These are phyloP conservation scores for Boletus sp. DNA, from an alignment of 1,284 basidiomycete species.

Conservation along the genomic window DNA sequence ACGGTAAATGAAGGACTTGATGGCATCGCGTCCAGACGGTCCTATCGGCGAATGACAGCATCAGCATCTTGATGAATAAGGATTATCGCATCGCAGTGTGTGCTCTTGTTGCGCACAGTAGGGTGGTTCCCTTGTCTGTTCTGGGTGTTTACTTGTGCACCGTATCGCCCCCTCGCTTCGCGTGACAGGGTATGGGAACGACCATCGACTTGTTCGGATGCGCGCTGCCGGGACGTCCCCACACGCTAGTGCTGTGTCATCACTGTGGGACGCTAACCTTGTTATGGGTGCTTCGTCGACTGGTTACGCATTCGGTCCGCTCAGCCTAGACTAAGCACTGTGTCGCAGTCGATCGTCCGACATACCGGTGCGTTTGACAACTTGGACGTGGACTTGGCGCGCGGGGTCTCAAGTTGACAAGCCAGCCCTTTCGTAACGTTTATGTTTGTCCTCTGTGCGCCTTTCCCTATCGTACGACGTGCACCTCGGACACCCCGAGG, in stretches of 20 bases:
- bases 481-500: slow-evolving; percentile 19
- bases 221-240: slow-evolving; percentile 4
- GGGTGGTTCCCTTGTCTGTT: not conserved
- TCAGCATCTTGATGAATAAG: no score
- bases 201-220: not conserved
- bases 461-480: not conserved
- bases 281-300: not conserved
- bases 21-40: slow-evolving; percentile 1
- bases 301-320: no score
- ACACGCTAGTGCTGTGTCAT: not conserved
- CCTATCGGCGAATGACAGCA: slow-evolving; percentile 1
- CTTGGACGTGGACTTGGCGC: no score
- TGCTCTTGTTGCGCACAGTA: not conserved
- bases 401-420: no score
- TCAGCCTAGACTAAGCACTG: no score
- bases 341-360: slow-evolving; percentile 4
- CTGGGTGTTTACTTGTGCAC: not conserved
- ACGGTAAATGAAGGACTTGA: slow-evolving; percentile 12
- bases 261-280: not conserved
- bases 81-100: no score
- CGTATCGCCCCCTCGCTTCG: slow-evolving; percentile 11
- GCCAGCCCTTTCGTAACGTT: slow-evolving; percentile 6
- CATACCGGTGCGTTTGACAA: no score
- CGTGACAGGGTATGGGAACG: slow-evolving; percentile 12
- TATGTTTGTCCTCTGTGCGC: not conserved